Evolutionary conservation across 768 basidiomycete genomes (phyloP).

Genomic region (Kwoniella botswanensis): DNA sequence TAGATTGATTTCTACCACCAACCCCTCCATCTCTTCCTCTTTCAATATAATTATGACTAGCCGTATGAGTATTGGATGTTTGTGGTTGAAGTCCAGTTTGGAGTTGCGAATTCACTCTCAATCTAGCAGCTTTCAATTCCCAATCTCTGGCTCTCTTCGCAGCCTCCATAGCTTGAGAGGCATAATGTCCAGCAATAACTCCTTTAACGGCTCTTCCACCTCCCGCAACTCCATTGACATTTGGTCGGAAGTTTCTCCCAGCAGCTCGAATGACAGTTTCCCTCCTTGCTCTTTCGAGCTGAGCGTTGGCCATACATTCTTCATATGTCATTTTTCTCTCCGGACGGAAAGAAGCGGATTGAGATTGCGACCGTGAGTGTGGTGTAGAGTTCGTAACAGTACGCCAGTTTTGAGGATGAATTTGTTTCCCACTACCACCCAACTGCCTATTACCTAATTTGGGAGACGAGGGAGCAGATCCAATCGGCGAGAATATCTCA

Average conservation of each 20-base stretch:
- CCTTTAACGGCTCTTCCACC: constrained; percentile 29
- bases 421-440: constrained; percentile 13
- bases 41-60: background rate
- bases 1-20: constrained; percentile 28
- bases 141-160: constrained; percentile 52
- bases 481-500: constrained; percentile 19
- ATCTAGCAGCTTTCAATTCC: constrained; percentile 57
- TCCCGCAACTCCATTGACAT: background rate
- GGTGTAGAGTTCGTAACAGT: constrained; percentile 33
- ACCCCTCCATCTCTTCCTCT: background rate
- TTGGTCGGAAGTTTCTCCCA: constrained; percentile 43
- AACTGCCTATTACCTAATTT: constrained; percentile 3
- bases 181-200: constrained; percentile 57
- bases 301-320: constrained; percentile 53
- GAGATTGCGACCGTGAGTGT: constrained; percentile 15
- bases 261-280: constrained; percentile 57
- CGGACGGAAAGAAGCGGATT: constrained; percentile 8
- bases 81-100: too few relatives aligned
- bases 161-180: constrained; percentile 54
- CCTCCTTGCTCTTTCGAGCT: constrained; percentile 46
- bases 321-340: constrained; percentile 34
- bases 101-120: constrained; percentile 51
- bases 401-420: constrained; percentile 53
- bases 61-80: too few relatives aligned
- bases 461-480: constrained; percentile 4